phyloP scores from a whole-genome alignment of 202 grass and related monocot genomes.

The Dendrocalamus latiflorus region DNA sequence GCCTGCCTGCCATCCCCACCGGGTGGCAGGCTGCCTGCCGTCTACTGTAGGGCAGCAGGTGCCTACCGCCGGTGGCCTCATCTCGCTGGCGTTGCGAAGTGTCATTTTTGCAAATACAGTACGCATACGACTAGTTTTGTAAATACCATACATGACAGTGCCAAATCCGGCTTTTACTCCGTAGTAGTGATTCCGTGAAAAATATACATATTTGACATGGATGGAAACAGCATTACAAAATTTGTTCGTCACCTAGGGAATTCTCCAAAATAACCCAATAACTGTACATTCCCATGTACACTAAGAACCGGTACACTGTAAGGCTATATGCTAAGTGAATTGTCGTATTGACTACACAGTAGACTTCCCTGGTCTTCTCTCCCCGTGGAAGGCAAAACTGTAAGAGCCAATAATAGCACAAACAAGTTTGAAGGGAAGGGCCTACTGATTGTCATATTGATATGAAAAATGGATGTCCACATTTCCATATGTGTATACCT shows the following conservation, averaged over 20 bases:
- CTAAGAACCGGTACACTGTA: neutral
- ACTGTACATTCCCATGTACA: conserved; percentile 5
- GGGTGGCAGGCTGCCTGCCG: no score
- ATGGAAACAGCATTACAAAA: neutral
- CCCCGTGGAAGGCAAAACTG: neutral
- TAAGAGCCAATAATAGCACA: neutral
- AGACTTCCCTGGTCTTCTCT: neutral
- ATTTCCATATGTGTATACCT: neutral
- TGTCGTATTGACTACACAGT: conserved; percentile 5
- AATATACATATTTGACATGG: neutral
- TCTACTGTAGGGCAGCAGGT: no score
- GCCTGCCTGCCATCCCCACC: no score
- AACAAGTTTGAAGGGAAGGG: neutral
- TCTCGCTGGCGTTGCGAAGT: no score
- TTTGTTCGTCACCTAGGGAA: neutral
- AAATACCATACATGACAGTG: no score
- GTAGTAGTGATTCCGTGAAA: neutral
- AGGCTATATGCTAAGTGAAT: neutral
- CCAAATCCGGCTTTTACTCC: no score
- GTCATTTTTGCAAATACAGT: no score
- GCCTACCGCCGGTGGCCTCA: no score
- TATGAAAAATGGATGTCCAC: no score
- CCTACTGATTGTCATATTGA: neutral
- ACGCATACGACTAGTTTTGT: no score
- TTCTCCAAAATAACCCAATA: neutral